Conservation (phyloP, 805 yeast species). For the Brettanomyces naardenensis region DNA sequence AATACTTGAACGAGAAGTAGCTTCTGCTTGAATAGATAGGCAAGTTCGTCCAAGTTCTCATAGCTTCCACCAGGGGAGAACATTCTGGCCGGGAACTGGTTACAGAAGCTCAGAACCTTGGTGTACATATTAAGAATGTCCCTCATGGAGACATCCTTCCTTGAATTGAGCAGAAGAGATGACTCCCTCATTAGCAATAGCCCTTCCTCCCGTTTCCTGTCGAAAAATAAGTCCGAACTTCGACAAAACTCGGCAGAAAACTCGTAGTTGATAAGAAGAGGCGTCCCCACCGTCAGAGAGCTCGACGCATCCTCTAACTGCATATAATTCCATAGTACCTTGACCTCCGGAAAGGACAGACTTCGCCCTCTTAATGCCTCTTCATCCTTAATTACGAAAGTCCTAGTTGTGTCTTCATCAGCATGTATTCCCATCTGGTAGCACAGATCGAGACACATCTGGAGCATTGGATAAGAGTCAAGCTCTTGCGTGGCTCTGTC, state of each 20-base stretch:
- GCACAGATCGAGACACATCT: constrained; percentile 2
- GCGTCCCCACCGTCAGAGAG: constrained; percentile 3
- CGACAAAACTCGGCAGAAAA: constrained; percentile 5
- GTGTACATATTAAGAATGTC: neutral
- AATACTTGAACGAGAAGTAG: neutral
- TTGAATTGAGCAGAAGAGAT: neutral
- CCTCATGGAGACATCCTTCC: constrained; percentile 1
- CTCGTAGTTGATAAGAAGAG: constrained; percentile 10
- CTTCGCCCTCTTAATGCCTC: neutral
- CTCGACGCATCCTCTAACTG: constrained; percentile 7
- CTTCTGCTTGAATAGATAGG: neutral
- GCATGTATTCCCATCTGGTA: constrained; percentile 7
- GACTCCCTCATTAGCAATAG: too few relatives aligned
- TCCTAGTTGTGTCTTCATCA: neutral
- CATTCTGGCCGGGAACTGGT: neutral
- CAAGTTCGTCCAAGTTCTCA: neutral
- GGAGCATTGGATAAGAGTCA: constrained; percentile 6
- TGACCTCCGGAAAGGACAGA: neutral
- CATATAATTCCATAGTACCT: constrained; percentile 13
- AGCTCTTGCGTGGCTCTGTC: constrained; percentile 1
- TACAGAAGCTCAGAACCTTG: constrained; percentile 3
- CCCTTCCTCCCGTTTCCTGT: too few relatives aligned
- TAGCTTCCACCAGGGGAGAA: neutral
- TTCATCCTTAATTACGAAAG: neutral
- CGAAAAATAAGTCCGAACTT: neutral